Base-by-base conservation (phyloP, 1,284 basidiomycete species). In the Ustilago crameri region DNA sequence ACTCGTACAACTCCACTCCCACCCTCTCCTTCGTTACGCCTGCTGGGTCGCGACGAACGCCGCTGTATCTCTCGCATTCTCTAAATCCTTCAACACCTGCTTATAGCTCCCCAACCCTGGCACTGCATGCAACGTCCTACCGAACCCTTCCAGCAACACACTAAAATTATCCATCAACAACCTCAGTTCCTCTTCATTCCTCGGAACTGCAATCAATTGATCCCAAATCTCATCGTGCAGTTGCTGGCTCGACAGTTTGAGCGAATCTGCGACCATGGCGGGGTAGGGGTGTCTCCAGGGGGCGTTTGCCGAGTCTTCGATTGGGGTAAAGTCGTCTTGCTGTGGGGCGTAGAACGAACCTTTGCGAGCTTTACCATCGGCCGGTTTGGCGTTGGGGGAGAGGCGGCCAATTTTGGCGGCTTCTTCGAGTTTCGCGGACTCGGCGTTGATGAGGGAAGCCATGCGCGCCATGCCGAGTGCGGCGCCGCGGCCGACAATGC, bases 211-310 rank as follows among this genome's bases (percentile, higher is more conserved):
- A 9, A 74, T 69, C 1, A 74, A 32, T 34, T 66, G 58, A 20
- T 70, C 66, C 71, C 71, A 74, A 7, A 74, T 64, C 18, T 65
- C 66, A 30, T 74, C 71, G 51, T 74, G 61, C 14, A 74, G 37
- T 30, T 69, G 61, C 17, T 69, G 66, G 1, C 23, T 20, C 35
- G 51, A 54, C 1, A 74, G 34, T 35, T 66, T 65, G 18, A 74
- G 32, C 3, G 52, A 51, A 23, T 74, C 71, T 3, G 71, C 71
- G 3, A 66, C 61, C 55, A 74, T 65, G 3, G 63, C 55, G 5
- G 71, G 71, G 40, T 74, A 74, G 0, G 71, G 71, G 34, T 74
- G 71, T 0, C 66, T 26, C 71, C 71, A 74, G 12, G 71, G 71
- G 2, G 70, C 70, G 17, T 63, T 58, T 10, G 57, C 57, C 1